Evolutionary conservation across 2,329 filamentous ascomycete genomes (phyloP).

Genomic region (Fusarium sp.): DNA sequence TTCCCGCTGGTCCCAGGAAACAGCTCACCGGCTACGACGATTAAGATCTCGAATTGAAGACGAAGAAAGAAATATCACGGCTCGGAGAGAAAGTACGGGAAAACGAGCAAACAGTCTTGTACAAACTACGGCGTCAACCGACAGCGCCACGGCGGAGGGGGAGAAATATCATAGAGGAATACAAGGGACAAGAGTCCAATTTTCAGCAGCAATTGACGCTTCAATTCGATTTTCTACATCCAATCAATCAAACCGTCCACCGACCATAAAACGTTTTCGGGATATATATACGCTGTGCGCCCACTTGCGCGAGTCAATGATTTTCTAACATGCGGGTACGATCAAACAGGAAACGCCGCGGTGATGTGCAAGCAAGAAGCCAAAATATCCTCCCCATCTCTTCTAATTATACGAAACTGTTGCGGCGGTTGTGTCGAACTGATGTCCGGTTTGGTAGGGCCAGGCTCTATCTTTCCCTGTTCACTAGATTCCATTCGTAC

Average conservation of each 20-base stretch:
- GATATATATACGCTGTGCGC: constrained; percentile 24
- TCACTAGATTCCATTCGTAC: constrained; percentile 74
- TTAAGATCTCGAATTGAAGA: constrained; percentile 45
- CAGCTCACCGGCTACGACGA: constrained; percentile 71
- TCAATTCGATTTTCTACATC: constrained; percentile 41
- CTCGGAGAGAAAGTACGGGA: neutral
- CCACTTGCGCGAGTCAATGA: constrained; percentile 23
- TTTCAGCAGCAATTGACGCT: constrained; percentile 44
- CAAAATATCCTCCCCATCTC: constrained; percentile 4
- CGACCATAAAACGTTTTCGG: constrained; percentile 17
- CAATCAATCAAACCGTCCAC: constrained; percentile 6
- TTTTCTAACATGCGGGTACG: constrained; percentile 34
- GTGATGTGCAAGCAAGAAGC: constrained; percentile 29
- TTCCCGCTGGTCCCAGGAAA: constrained; percentile 69
- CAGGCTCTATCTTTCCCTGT: constrained; percentile 64
- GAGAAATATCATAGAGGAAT: constrained; percentile 34
- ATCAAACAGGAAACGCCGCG: constrained; percentile 25
- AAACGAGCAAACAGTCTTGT: constrained; percentile 32
- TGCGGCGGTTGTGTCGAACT: constrained; percentile 31
- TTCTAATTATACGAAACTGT: constrained; percentile 24
- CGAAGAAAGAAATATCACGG: constrained; percentile 18
- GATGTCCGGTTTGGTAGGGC: constrained; percentile 30
- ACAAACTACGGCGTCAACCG: constrained; percentile 44
- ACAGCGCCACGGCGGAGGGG: constrained; percentile 22
- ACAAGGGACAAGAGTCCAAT: constrained; percentile 31